These are phyloP conservation scores for Berberis thunbergii DNA, from an alignment of 164 flowering plant genomes.

Conservation along the genomic window DNA sequence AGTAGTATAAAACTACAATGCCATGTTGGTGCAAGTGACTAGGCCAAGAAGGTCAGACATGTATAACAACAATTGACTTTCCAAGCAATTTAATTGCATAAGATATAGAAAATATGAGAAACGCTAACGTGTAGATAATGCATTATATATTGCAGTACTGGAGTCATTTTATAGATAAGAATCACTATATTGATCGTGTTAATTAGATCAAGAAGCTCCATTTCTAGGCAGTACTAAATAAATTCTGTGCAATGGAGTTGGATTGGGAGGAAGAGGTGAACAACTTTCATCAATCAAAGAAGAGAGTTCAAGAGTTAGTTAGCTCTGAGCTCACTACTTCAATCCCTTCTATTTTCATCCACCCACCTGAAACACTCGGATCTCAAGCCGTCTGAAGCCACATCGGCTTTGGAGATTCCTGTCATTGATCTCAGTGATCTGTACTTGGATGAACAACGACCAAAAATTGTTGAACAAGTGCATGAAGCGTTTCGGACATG, in stretches of 20 bases:
- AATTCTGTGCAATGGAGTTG: not conserved
- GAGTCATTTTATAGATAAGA: too few species aligned
- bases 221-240: too few species aligned
- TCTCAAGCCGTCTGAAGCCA: not conserved
- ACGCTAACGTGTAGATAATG: too few species aligned
- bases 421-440: constrained; percentile 16
- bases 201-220: too few species aligned
- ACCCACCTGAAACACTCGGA: constrained; percentile 22
- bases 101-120: too few species aligned
- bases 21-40: too few species aligned
- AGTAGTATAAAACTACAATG: too few species aligned
- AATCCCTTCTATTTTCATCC: constrained; percentile 31
- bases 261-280: constrained; percentile 18
- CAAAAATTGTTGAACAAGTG: constrained; percentile 15
- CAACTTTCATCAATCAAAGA: constrained; percentile 32
- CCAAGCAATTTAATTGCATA: too few species aligned
- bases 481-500: constrained; percentile 12
- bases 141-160: too few species aligned
- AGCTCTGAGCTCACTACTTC: constrained; percentile 26
- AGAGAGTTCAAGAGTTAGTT: constrained; percentile 31
- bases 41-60: too few species aligned
- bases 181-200: too few species aligned
- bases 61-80: too few species aligned
- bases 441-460: constrained; percentile 5
- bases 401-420: constrained; percentile 6